These are phyloP conservation scores for Mortierella alpina DNA, from an alignment of 192 early-diverging fungal genomes.

Conservation along the genomic window DNA sequence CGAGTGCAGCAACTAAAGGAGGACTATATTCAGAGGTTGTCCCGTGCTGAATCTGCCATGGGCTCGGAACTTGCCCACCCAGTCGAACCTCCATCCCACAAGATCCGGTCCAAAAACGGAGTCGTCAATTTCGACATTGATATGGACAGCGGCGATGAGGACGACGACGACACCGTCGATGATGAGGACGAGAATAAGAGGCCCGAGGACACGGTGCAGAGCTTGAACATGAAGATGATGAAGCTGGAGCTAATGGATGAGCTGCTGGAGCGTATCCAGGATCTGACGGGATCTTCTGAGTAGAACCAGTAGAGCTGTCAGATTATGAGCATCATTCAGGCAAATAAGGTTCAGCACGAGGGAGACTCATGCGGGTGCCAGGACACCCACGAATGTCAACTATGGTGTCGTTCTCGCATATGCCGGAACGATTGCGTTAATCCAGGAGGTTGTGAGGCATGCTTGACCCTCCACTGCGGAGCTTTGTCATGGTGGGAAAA, in stretches of 20 bases:
- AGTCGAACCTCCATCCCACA: background rate
- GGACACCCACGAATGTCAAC: no score
- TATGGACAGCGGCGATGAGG: conserved; percentile 24
- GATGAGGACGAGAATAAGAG: background rate
- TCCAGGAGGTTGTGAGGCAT: no score
- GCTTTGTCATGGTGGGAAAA: no score
- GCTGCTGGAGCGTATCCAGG: conserved; percentile 36
- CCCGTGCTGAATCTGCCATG: conserved; percentile 11
- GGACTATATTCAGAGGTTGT: conserved; percentile 38
- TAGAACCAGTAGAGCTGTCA: background rate
- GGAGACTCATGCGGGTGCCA: no score
- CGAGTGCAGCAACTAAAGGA: conserved; percentile 36
- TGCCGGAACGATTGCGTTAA: no score
- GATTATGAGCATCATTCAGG: no score
- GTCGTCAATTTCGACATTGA: conserved; percentile 53
- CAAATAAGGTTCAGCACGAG: no score
- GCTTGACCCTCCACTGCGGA: no score
- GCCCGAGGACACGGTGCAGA: conserved; percentile 17
- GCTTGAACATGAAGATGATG: conserved; percentile 46
- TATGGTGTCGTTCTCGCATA: no score
- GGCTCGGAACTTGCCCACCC: conserved; percentile 4
- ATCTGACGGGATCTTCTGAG: conserved; percentile 6
- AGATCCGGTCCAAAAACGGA: conserved; percentile 38
- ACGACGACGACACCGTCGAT: conserved; percentile 8
- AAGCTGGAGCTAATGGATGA: conserved; percentile 38